Conservation (phyloP, 176 grass and related monocot species). For the Cenchrus americanus region DNA sequence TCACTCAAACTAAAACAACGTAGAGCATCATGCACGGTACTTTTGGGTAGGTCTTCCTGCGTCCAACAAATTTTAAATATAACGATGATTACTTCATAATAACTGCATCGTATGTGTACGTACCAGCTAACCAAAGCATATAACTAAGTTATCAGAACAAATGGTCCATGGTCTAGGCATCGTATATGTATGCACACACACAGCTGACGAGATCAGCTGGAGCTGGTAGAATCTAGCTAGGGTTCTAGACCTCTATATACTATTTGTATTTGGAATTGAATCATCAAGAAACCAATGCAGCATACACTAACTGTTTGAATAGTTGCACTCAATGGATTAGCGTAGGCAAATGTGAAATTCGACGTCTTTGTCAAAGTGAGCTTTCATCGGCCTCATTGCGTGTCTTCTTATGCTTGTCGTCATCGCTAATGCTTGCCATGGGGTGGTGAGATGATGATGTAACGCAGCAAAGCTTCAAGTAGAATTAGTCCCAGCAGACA, state of each 20-base stretch:
- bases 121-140: background rate
- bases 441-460: conserved; percentile 48
- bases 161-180: conserved; percentile 41
- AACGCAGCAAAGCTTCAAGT: conserved; percentile 17
- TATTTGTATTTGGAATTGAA: background rate
- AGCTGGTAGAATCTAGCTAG: conserved; percentile 23
- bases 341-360: conserved; percentile 3
- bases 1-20: background rate
- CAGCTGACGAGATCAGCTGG: background rate
- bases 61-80: background rate
- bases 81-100: background rate
- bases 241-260: background rate
- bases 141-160: conserved; percentile 35
- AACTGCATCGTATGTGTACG: background rate
- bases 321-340: background rate
- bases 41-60: background rate
- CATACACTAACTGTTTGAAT: background rate
- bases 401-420: conserved; percentile 22
- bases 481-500: conserved; percentile 32
- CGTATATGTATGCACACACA: background rate
- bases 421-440: conserved; percentile 18
- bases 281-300: background rate
- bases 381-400: background rate
- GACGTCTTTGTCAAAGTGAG: background rate
- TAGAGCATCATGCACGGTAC: background rate